These are phyloP conservation scores for Xylariaceae sp. DNA, from an alignment of 2,329 filamentous ascomycete genomes.

Conservation along the genomic window DNA sequence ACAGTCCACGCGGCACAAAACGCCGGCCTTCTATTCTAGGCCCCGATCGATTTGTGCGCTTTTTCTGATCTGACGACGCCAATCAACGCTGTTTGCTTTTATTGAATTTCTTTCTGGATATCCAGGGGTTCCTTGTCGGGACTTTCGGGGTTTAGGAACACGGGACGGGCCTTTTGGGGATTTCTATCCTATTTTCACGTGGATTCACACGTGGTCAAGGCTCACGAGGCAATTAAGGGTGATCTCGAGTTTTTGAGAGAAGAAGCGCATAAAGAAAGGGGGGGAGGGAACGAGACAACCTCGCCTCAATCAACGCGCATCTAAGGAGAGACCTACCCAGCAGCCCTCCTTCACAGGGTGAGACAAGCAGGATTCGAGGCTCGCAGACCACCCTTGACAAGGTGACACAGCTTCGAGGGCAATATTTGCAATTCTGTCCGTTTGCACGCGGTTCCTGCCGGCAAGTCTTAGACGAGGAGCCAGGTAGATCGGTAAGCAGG, in stretches of 20 bases:
- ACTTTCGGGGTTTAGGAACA: neutral
- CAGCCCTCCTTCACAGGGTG: neutral
- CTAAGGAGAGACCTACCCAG: neutral
- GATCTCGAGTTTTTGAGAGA: neutral
- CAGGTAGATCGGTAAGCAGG: neutral
- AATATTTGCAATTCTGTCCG: neutral
- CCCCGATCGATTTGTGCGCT: neutral
- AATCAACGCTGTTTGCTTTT: neutral
- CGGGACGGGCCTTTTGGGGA: neutral
- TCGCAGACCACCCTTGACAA: neutral
- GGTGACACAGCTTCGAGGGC: constrained; percentile 14
- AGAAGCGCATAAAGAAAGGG: neutral
- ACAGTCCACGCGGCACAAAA: neutral
- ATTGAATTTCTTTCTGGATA: neutral
- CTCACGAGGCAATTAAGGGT: no score
- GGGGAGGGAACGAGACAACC: constrained; percentile 1
- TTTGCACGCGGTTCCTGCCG: constrained; percentile 4
- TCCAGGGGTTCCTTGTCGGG: no score
- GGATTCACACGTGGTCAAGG: no score
- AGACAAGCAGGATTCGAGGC: constrained; percentile 12
- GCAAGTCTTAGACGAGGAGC: neutral
- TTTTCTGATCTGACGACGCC: constrained; percentile 9
- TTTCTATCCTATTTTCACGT: no score
- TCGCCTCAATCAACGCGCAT: constrained; percentile 7
- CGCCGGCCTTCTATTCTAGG: neutral